These are phyloP conservation scores for Metarhizium album DNA, from an alignment of 2,329 filamentous ascomycete genomes.

Conservation along the genomic window DNA sequence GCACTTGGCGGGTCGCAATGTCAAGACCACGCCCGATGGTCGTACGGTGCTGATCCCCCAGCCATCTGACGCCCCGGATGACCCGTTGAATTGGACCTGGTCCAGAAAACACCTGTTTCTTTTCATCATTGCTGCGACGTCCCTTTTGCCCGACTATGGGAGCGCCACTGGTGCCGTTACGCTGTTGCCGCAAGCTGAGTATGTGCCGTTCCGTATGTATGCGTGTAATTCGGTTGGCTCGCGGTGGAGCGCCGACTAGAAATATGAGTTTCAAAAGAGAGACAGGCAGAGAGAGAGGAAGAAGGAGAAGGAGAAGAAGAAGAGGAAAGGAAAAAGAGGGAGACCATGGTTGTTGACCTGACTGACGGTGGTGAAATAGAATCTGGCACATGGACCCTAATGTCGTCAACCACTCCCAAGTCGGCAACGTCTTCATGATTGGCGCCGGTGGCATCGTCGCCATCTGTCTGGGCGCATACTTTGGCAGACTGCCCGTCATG, in stretches of 20 bases:
- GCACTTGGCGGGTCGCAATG: background rate
- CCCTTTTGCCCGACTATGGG: background rate
- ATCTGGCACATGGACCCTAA: background rate
- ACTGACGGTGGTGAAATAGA: background rate
- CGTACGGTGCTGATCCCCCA: background rate
- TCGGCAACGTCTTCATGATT: background rate
- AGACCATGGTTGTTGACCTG: background rate
- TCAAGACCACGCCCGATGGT: background rate
- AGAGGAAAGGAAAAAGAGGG: too few species aligned
- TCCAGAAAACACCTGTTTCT: background rate
- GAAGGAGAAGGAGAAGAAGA: too few species aligned
- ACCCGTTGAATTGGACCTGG: background rate
- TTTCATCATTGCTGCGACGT: background rate
- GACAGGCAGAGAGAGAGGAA: too few species aligned
- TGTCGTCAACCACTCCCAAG: background rate
- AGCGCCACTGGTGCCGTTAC: background rate
- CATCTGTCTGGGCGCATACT: background rate
- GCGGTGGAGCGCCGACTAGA: background rate
- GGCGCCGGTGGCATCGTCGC: background rate
- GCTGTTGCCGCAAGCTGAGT: background rate
- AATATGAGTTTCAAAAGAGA: background rate
- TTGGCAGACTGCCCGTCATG: conserved; percentile 27
- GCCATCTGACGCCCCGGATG: background rate
- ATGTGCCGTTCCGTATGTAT: background rate
- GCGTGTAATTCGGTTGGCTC: too few species aligned